Conservation (phyloP, 148 eudicot species). For the Dianthus caryophyllus region DNA sequence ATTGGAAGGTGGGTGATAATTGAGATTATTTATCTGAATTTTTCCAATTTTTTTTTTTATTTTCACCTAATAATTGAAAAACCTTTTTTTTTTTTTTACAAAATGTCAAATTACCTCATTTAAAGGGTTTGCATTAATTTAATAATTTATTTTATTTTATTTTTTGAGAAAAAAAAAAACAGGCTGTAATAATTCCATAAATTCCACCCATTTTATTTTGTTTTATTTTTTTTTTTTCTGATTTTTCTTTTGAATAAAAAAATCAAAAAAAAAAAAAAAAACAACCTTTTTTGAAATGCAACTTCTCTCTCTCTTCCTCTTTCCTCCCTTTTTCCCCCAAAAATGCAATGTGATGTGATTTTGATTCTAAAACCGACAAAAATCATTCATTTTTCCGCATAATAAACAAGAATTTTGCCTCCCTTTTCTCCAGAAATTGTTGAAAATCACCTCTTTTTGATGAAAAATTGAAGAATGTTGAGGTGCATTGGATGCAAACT, state of each 20-base stretch:
- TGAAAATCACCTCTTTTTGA: neutral
- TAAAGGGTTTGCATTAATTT: neutral
- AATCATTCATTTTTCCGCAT: neutral
- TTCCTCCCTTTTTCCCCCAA: slow-evolving; percentile 15
- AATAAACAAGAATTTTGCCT: too few species aligned
- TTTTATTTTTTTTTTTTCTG: neutral
- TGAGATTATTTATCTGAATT: too few species aligned
- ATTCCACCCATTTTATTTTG: slow-evolving; percentile 1
- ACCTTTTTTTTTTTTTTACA: too few species aligned
- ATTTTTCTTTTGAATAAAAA: too few species aligned
- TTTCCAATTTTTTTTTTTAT: too few species aligned
- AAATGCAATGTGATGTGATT: slow-evolving; percentile 12
- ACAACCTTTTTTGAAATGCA: neutral
- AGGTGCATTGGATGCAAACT: neutral
- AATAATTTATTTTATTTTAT: too few species aligned
- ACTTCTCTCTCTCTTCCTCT: slow-evolving; percentile 3
- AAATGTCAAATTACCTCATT: neutral
- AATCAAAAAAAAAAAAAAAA: slow-evolving; percentile 1
- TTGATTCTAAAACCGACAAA: slow-evolving; percentile 8
- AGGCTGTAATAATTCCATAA: slow-evolving; percentile 3
- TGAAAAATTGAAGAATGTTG: slow-evolving; percentile 17
- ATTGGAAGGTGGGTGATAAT: too few species aligned
- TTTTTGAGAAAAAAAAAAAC: neutral
- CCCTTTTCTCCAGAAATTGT: neutral
- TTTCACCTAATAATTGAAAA: too few species aligned